Percentiles rank a stretch among this genome's conserved stretches.
Evolutionary conservation across 169 alveolate genomes (phyloP).

Genomic region (Cryptosporidium viatorum): DNA sequence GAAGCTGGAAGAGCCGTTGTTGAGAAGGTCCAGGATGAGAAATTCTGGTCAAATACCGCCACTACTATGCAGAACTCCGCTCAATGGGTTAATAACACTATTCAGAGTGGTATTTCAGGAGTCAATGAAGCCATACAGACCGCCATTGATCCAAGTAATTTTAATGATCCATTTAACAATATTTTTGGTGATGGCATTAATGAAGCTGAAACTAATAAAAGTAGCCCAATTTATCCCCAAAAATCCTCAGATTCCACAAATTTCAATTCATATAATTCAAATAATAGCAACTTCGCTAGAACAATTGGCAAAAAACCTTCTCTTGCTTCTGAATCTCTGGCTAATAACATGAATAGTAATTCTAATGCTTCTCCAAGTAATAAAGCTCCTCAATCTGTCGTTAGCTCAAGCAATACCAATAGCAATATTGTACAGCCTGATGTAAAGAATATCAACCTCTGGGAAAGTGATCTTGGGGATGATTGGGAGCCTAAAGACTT

Average conservation of each 20-base stretch:
- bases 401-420: neutral
- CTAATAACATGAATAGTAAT: neutral
- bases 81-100: constrained; percentile 61
- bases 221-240: neutral
- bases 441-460: constrained; percentile 43
- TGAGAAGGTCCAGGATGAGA: constrained; percentile 69
- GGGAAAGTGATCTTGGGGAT: constrained; percentile 57
- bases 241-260: neutral
- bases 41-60: constrained; percentile 68
- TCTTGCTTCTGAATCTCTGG: neutral
- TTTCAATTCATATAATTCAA: neutral
- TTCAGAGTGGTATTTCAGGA: constrained; percentile 65
- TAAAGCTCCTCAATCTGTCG: neutral
- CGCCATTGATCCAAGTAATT: constrained; percentile 45
- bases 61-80: constrained; percentile 66
- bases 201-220: neutral
- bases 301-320: neutral
- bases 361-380: neutral
- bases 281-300: neutral
- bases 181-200: constrained; percentile 11
- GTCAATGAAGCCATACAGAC: constrained; percentile 49
- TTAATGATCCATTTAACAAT: constrained; percentile 17
- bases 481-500: constrained; percentile 70
- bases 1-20: constrained; percentile 71
- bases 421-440: neutral